Evolutionary conservation across 202 grass and related monocot species (phyloP), one percentile per base, ranked within the genome.

Genomic region (Elaeis oleifera): DNA sequence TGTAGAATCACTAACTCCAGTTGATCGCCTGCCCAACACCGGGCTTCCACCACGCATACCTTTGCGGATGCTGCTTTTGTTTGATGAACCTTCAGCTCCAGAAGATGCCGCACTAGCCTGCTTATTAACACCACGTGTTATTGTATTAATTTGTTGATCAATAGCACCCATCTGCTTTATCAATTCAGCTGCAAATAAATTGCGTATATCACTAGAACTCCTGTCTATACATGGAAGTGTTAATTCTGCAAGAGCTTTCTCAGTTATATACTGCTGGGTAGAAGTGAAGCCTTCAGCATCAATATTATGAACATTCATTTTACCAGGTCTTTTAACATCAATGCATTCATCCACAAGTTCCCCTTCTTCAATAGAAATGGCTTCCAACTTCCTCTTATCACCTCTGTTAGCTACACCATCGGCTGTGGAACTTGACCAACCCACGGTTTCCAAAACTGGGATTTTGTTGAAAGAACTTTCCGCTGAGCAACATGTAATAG

Each of bases 361-460:
- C 50, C 94, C 94, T 86, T 99, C 94, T 70, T 99, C 94, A 21
- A 99, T 72, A 18, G 85, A 74, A 52, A 73, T 84, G 73, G 70
- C 65, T 78, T 85, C 85, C 58, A 89, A 77, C 70, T 99, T 99
- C 76, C 82, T 89, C 81, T 99, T 99, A 14, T 80, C 63, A 49
- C 72, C 77, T 99, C 74, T 94, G 54, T 74, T 81, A 27, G 71
- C 24, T 28, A 60, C 24, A 24, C 61, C 36, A 79, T 94, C 88
- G 70, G 25, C 50, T 53, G 69, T 49, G 72, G 85, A 78, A 73
- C 70, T 63, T 70, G 82, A 76, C 94, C 94, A 99, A 7, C 94
- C 94, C 94, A 99, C 52, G 94, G 94, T 76, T 84, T 99, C 94
- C 94, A 99, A 87, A 80, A 71, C 64, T 86, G 80, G 28, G 70